phyloP scores from a whole-genome alignment of 2,329 filamentous ascomycete genomes.

The Verticillium albo-atrum region DNA sequence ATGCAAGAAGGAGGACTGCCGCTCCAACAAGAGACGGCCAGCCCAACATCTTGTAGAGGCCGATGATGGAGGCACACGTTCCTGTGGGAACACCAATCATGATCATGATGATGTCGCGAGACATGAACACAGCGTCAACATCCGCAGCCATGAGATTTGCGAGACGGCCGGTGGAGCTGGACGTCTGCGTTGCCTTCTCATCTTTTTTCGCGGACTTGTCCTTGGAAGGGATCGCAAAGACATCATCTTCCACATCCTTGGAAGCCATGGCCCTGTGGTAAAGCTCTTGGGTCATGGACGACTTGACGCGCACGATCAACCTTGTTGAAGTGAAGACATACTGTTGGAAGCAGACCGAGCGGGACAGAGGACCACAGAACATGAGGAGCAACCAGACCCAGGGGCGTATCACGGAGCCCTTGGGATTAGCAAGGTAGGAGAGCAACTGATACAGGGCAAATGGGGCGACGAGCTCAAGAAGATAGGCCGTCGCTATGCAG shows the following conservation, averaged over 20 bases:
- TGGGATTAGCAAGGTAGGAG: conserved; percentile 43
- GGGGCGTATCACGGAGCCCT: conserved; percentile 39
- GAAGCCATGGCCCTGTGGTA: conserved; percentile 51
- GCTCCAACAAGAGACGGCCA: conserved; percentile 52
- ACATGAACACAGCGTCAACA: conserved; percentile 48
- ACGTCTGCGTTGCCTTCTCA: conserved; percentile 22
- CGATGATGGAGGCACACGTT: conserved; percentile 41
- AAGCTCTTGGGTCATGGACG: conserved; percentile 53
- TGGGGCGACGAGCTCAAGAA: conserved; percentile 45
- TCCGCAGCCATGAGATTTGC: conserved; percentile 57
- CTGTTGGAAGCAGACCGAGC: conserved; percentile 49
- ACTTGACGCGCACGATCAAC: conserved; percentile 51
- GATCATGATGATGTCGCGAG: conserved; percentile 46
- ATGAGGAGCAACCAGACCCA: conserved; percentile 51
- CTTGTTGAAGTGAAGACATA: conserved; percentile 55
- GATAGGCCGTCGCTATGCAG: conserved; percentile 31
- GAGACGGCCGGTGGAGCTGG: conserved; percentile 43
- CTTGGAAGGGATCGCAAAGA: conserved; percentile 28
- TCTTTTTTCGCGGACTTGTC: conserved; percentile 12
- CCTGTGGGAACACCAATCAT: conserved; percentile 40
- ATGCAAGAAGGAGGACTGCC: conserved; percentile 38
- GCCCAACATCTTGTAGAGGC: conserved; percentile 50
- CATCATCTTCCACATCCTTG: conserved; percentile 53
- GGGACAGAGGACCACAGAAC: conserved; percentile 43
- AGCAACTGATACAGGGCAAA: conserved; percentile 51